Base-by-base conservation (phyloP, 2,329 filamentous ascomycete genomes). In the Plectosphaerella sp. region DNA sequence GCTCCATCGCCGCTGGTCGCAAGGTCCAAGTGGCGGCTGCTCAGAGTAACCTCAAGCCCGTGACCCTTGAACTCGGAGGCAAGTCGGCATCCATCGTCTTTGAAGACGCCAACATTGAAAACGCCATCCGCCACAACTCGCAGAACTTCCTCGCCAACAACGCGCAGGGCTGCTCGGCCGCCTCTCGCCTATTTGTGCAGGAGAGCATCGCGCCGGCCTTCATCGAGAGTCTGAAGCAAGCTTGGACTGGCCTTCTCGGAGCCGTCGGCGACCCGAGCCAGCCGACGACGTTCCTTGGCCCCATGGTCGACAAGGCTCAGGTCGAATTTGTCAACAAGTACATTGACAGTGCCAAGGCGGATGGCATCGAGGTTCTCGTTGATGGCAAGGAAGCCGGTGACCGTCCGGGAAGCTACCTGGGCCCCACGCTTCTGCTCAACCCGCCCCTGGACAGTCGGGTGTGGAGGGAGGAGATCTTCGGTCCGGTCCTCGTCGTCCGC, bases 181-280 rank as follows among this genome's bases (percentile, higher is more conserved):
- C 88, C 60, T 90, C 88, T 56, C 86, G 90, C 64, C 81, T 95
- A 69, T 92, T 90, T 72, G 90, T 95, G 49, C 89, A 95, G 70
- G 89, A 94, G 65, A 77, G 78, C 56, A 88, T 95, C 72, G 92
- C 94, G 76, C 89, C 94, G 76, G 87, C 91, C 77, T 95, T 95
- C 73, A 71, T 96, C 49, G 77, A 79, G 62, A 79, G 82, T 48
- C 94, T 95, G 82, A 91, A 88, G 83, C 79, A 83, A 74, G 84
- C 82, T 83, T 15, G 67, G 74, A 16, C 79, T 74, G 89, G 50
- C 87, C 89, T 36, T 65, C 75, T 62, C 68, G 82, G 73, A 94
- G 92, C 79, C 62, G 87, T 95, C 59, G 91, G 90, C 61, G 87
- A 95, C 76, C 90, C 90, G 58, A 93, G 94, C 78, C 74, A 80